These are phyloP conservation scores for Fusarium protoensiforme DNA, from an alignment of 2,329 filamentous ascomycete genomes.

Conservation along the genomic window DNA sequence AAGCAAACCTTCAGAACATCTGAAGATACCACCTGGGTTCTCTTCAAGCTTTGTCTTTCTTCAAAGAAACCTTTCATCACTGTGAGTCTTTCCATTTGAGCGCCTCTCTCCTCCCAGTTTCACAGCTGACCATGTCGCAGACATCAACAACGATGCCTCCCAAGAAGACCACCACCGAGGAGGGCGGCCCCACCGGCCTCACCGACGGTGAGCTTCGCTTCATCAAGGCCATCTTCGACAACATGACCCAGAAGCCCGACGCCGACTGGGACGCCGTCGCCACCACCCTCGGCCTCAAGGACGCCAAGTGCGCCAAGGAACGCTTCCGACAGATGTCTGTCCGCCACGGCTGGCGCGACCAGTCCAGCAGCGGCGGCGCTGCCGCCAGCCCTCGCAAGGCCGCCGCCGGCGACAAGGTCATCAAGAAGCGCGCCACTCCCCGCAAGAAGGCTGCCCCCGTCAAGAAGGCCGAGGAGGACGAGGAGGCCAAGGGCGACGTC, in stretches of 20 bases:
- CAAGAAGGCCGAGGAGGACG: slow-evolving; percentile 45
- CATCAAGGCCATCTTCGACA: slow-evolving; percentile 55
- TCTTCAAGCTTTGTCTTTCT: not conserved
- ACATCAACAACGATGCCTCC: slow-evolving; percentile 42
- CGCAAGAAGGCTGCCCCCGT: slow-evolving; percentile 42
- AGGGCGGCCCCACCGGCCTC: slow-evolving; percentile 38
- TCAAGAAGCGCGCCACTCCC: slow-evolving; percentile 46
- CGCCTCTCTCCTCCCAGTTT: not conserved
- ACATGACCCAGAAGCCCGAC: slow-evolving; percentile 54
- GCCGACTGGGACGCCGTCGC: slow-evolving; percentile 56
- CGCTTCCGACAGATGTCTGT: slow-evolving; percentile 55
- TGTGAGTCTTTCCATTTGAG: slow-evolving; percentile 4
- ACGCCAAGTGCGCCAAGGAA: slow-evolving; percentile 55
- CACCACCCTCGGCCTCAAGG: slow-evolving; percentile 49
- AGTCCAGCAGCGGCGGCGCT: not conserved
- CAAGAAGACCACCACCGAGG: slow-evolving; percentile 44
- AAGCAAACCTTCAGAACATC: not conserved
- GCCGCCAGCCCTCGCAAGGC: not conserved
- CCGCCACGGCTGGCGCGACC: slow-evolving; percentile 53
- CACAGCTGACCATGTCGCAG: slow-evolving; percentile 13
- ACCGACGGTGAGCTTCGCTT: slow-evolving; percentile 52
- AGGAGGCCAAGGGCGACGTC: slow-evolving; percentile 32
- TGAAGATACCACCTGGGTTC: not conserved
- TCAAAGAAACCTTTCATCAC: not conserved
- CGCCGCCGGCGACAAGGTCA: slow-evolving; percentile 37